Evolutionary conservation across 208 protist genomes (phyloP).

Genomic region (Blechomonas ayalai): DNA sequence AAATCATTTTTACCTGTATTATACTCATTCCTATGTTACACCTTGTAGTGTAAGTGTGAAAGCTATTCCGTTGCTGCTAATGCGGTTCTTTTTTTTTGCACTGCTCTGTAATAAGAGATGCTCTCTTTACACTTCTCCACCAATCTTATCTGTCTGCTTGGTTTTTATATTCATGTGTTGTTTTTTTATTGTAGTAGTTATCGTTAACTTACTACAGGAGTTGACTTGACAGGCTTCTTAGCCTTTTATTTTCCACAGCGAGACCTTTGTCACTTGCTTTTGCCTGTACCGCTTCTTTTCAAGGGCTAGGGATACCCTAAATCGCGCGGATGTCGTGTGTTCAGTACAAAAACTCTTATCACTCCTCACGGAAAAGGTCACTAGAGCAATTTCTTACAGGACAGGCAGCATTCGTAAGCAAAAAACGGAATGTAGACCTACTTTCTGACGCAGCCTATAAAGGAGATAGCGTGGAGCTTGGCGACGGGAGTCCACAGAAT

Average conservation of each 20-base stretch:
- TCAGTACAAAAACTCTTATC: not conserved
- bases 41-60: conserved; percentile 1
- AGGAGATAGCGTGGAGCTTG: conserved; percentile 16
- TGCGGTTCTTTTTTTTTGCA: conserved; percentile 2
- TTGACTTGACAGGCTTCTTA: conserved; percentile 28
- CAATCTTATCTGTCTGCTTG: not conserved
- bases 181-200: not conserved
- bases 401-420: conserved; percentile 3
- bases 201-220: not conserved
- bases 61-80: not conserved
- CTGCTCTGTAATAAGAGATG: not conserved
- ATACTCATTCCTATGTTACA: not conserved
- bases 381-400: not conserved
- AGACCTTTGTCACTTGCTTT: conserved; percentile 2
- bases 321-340: not conserved
- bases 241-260: conserved; percentile 12
- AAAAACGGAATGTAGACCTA: conserved; percentile 4
- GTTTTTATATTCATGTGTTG: conserved; percentile 7
- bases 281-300: conserved; percentile 3
- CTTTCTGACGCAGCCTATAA: conserved; percentile 5
- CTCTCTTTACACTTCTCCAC: conserved; percentile 7
- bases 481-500: conserved; percentile 33
- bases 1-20: not conserved
- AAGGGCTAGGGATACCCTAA: not conserved
- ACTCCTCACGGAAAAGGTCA: not conserved